Evolutionary conservation across 208 protist species (phyloP).

Genomic region (Herpetomonas muscarum): DNA sequence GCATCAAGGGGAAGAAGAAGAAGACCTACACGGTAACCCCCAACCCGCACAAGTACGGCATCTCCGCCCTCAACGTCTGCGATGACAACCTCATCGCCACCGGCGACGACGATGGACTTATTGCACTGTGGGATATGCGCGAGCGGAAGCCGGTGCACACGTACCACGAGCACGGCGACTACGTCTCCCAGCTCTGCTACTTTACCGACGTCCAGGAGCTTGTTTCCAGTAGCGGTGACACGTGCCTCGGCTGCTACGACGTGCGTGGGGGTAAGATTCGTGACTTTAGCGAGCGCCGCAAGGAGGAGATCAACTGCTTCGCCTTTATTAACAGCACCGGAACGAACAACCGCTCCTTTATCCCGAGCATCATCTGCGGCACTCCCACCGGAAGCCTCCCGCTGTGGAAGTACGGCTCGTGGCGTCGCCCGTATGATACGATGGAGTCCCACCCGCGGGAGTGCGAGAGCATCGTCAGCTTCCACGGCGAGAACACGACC

Average conservation of each 20-base stretch:
- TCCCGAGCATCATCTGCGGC: conserved; percentile 84
- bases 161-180: conserved; percentile 90
- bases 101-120: conserved; percentile 84
- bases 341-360: conserved; percentile 64
- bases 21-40: conserved; percentile 6
- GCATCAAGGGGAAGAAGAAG: conserved; percentile 8
- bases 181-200: conserved; percentile 85
- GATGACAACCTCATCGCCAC: conserved; percentile 80
- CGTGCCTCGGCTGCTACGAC: conserved; percentile 81
- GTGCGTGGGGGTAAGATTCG: conserved; percentile 61
- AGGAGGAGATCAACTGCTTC: conserved; percentile 87
- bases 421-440: conserved; percentile 78
- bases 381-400: conserved; percentile 73
- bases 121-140: conserved; percentile 88
- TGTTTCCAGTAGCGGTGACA: conserved; percentile 84
- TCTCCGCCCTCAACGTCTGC: conserved; percentile 82
- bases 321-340: conserved; percentile 86
- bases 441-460: conserved; percentile 76
- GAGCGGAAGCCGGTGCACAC: conserved; percentile 43
- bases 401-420: conserved; percentile 90
- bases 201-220: conserved; percentile 84
- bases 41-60: conserved; percentile 88
- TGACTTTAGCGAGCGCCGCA: conserved; percentile 80
- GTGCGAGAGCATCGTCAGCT: conserved; percentile 83
- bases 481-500: conserved; percentile 69